phyloP scores from a whole-genome alignment of 495 filamentous ascomycete species.

The Rhypophila decipiens region DNA sequence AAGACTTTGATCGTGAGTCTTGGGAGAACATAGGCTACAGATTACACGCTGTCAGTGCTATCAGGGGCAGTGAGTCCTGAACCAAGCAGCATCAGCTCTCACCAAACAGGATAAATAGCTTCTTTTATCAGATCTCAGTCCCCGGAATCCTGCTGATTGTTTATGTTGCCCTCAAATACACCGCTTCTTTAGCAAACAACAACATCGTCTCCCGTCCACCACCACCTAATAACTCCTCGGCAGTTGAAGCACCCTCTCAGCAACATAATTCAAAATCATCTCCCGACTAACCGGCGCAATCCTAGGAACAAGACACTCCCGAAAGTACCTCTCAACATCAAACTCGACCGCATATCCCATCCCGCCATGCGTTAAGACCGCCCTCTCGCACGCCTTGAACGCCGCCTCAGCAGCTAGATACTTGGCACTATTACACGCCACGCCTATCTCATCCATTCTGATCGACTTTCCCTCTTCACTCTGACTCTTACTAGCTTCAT shows the following conservation, averaged over 20 bases:
- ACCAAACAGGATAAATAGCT: no score
- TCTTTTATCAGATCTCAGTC: no score
- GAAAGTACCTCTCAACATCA: slow-evolving; percentile 69
- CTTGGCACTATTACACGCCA: slow-evolving; percentile 71
- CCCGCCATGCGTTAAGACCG: slow-evolving; percentile 61
- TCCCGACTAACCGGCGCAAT: slow-evolving; percentile 72
- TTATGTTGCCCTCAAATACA: no score
- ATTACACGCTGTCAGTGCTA: no score
- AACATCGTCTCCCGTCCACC: no score
- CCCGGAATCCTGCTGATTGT: no score
- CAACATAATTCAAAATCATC: slow-evolving; percentile 78
- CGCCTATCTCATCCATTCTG: slow-evolving; percentile 57
- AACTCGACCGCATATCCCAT: slow-evolving; percentile 78
- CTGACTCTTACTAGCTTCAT: slow-evolving; percentile 47
- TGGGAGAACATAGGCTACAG: no score
- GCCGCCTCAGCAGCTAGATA: slow-evolving; percentile 76
- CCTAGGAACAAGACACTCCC: slow-evolving; percentile 67
- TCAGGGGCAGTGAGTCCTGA: no score
- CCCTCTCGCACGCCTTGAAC: slow-evolving; percentile 66
- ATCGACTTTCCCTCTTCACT: slow-evolving; percentile 50
- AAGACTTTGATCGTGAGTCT: no score
- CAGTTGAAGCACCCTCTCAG: slow-evolving; percentile 59
- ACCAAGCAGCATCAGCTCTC: no score
- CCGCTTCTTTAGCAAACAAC: no score
- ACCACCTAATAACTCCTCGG: slow-evolving; percentile 52